Evolutionary conservation across 306 rosid species (phyloP), one percentile per base, ranked within the genome.

Genomic region (Inga laurina): DNA sequence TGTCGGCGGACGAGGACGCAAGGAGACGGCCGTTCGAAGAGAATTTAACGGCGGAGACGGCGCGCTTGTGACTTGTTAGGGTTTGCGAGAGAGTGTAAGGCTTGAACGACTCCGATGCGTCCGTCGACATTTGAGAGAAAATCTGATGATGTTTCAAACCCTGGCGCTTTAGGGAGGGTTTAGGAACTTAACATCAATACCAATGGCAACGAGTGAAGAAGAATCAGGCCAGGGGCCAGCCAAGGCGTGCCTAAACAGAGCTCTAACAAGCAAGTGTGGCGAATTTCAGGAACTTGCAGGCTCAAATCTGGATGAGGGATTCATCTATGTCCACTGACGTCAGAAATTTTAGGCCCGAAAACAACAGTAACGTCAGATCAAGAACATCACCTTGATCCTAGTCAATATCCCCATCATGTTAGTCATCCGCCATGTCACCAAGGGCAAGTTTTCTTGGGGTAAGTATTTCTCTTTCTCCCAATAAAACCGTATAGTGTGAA

Each of bases 1-100:
- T 96, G 89, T 96, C 99, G 78, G 98, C 98, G 59, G 99, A 94
- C 79, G 97, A 88, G 18, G 99, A 92, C 32, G 97, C 99, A 1
- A 96, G 97, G 35, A 93, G 94, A 5, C 94, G 93, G 44, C 99
- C 99, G 86, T 89, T 88, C 15, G 97, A 86, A 22, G 99, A 96
- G 87, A 94, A 96, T 81, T 92, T 94, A 70, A 96, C 94, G 88
- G 97, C 89, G 68, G 98, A 92, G 84, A 96, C 78, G 37, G 97
- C 94, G 39, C 85, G 87, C 82, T 82, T 88, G 90, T 92, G 98
- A 59, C 88, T 88, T 0, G 85, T 87, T 88, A 94, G 91, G 92
- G 97, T 94, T 88, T 92, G 91, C 16, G 84, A 74, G 18, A 87
- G 92, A 0, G 74, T 72, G 86, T 92, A 94, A 78, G 97, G 98